These are phyloP conservation scores for Myxozyma kluyveri DNA, from an alignment of 805 yeast genomes.

Conservation along the genomic window DNA sequence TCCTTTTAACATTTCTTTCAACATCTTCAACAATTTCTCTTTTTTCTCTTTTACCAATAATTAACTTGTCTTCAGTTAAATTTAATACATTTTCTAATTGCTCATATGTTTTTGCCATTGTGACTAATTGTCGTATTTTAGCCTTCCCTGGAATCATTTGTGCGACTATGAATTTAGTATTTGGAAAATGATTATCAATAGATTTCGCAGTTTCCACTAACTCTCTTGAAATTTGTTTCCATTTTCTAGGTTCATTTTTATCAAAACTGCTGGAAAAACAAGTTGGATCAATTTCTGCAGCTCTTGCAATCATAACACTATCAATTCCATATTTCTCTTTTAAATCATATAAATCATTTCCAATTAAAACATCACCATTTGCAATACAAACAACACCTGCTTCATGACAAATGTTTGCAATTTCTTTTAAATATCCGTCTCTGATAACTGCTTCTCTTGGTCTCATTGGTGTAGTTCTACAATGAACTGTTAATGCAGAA, in stretches of 20 bases:
- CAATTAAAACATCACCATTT: conserved; percentile 70
- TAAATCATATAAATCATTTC: conserved; percentile 53
- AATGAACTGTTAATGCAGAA: conserved; percentile 80
- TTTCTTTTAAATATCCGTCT: conserved; percentile 55
- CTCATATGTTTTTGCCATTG: conserved; percentile 54
- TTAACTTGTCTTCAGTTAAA: no score
- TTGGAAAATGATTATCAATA: conserved; percentile 63
- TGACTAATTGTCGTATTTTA: conserved; percentile 54
- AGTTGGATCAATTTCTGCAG: conserved; percentile 84
- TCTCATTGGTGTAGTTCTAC: conserved; percentile 86
- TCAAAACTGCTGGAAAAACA: conserved; percentile 47
- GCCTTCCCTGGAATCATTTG: conserved; percentile 78
- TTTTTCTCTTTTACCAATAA: neutral
- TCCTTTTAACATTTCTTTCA: no score
- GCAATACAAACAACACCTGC: conserved; percentile 70
- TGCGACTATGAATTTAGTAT: conserved; percentile 76
- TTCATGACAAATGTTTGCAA: conserved; percentile 59
- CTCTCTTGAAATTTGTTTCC: conserved; percentile 56
- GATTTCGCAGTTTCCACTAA: conserved; percentile 53
- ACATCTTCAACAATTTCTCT: neutral
- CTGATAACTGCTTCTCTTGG: conserved; percentile 74
- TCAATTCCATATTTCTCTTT: conserved; percentile 54
- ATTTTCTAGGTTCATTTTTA: conserved; percentile 44
- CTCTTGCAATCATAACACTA: conserved; percentile 92
- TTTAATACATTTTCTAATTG: conserved; percentile 8